These are phyloP conservation scores for Immersiella caudata DNA, from an alignment of 495 filamentous ascomycete species.

Conservation along the genomic window DNA sequence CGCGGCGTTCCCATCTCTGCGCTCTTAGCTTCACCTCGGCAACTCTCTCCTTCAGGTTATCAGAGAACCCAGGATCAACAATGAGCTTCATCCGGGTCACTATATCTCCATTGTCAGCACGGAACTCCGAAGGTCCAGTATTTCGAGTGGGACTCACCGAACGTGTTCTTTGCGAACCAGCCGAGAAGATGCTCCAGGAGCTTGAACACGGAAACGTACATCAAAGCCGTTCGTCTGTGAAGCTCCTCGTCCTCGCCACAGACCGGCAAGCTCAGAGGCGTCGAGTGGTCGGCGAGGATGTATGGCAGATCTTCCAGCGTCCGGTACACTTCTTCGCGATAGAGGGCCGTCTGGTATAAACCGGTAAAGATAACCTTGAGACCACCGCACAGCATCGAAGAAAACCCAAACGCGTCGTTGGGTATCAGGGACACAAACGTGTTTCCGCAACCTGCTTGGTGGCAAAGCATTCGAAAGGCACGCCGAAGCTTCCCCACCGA, in stretches of 20 bases:
- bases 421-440: conserved; percentile 17
- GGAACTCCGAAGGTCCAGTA: background rate
- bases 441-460: conserved; percentile 16
- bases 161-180: conserved; percentile 28
- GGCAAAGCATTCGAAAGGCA: conserved; percentile 4
- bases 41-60: conserved; percentile 17
- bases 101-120: conserved; percentile 3
- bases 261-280: conserved; percentile 4
- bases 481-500: background rate
- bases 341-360: conserved; percentile 3
- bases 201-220: conserved; percentile 23
- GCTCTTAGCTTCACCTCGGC: conserved; percentile 18
- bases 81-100: conserved; percentile 6
- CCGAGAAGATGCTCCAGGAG: conserved; percentile 23
- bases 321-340: conserved; percentile 23
- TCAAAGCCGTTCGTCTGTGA: conserved; percentile 21
- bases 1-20: conserved; percentile 17
- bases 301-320: conserved; percentile 27
- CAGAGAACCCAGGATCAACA: conserved; percentile 20
- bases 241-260: conserved; percentile 22
- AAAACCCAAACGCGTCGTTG: conserved; percentile 16
- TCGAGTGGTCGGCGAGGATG: conserved; percentile 22
- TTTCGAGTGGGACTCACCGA: conserved; percentile 22
- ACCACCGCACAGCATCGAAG: conserved; percentile 23
- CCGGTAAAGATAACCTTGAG: conserved; percentile 28